Base-by-base conservation (phyloP, 768 basidiomycete genomes). In the Cystofilobasidium capitatum region DNA sequence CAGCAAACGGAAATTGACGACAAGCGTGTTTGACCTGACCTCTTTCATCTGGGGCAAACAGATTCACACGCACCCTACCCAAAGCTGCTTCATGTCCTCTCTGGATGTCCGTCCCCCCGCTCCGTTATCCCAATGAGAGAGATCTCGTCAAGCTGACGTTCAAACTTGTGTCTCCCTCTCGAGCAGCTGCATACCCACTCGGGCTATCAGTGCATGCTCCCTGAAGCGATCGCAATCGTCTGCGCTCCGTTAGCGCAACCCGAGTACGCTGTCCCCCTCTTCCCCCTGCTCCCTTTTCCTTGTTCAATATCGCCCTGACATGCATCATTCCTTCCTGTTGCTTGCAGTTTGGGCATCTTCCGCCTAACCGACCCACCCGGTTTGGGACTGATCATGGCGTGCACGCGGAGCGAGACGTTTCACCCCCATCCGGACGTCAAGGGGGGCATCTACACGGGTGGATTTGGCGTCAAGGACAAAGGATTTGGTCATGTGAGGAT, bases 51-150 rank as follows among this genome's bases (percentile, higher is more conserved):
- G 39, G 17, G 16, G 26, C 35, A 33, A 2, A 49, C 73, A 92
- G 89, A 93, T 93, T 72, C 91, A 92, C 77, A 92, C 89, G 0
- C 91, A 93, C 75, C 91, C 91, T 1, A 87, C 89, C 6, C 91
- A 92, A 71, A 86, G 87, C 64, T 91, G 90, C 76, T 96, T 96
- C 79, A 91, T 94, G 88, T 92, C 91, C 8, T 93, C 91, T 10
- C 86, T 93, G n/a, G n/a, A n/a, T n/a, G n/a, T n/a, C n/a, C n/a
- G n/a, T n/a, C n/a, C n/a, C n/a, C n/a, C n/a, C n/a, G n/a, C n/a
- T n/a, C n/a, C n/a, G n/a, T n/a, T n/a, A n/a, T n/a, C n/a, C n/a
- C n/a, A n/a, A n/a, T n/a, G n/a, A n/a, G n/a, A n/a, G n/a, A n/a
- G n/a, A n/a, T n/a, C n/a, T n/a, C n/a, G n/a, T n/a, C n/a, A n/a